Evolutionary conservation across 1,139 yeast genomes (phyloP).

Genomic region (Geotrichum reessii): DNA sequence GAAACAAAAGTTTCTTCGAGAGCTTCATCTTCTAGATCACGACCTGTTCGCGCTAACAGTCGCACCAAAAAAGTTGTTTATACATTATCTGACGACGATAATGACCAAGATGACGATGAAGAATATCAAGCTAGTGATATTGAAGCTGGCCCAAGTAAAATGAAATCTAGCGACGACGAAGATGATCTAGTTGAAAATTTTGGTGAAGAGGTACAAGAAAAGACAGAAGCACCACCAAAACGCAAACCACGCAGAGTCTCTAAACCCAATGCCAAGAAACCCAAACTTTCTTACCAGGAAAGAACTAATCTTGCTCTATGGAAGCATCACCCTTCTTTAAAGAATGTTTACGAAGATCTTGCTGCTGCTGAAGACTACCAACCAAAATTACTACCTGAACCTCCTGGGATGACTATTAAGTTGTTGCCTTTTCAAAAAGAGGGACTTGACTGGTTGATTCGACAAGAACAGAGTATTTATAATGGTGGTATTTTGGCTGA

Average conservation of each 20-base stretch:
- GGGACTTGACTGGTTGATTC: conserved; percentile 81
- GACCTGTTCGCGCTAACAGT: neutral
- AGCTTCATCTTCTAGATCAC: neutral
- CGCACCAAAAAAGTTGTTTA: neutral
- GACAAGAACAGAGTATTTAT: conserved; percentile 75
- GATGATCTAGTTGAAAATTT: neutral
- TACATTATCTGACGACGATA: neutral
- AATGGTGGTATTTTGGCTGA: conserved; percentile 95
- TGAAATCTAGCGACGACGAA: neutral
- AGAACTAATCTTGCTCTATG: conserved; percentile 52
- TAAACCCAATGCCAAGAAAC: neutral
- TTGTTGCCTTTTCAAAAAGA: conserved; percentile 88
- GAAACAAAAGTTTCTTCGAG: neutral
- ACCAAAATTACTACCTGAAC: conserved; percentile 11
- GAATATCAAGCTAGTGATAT: neutral
- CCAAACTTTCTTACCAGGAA: conserved; percentile 17
- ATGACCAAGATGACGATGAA: conserved; percentile 1
- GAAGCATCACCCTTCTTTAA: conserved; percentile 71
- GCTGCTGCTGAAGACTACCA: conserved; percentile 39
- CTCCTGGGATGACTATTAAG: conserved; percentile 56
- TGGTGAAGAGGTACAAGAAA: neutral
- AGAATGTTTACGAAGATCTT: conserved; percentile 63
- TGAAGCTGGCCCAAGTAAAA: neutral
- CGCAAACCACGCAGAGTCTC: neutral
- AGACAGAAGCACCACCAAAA: neutral